Conservation (phyloP, 176 grass and related monocot species). For the Lolium perenne region DNA sequence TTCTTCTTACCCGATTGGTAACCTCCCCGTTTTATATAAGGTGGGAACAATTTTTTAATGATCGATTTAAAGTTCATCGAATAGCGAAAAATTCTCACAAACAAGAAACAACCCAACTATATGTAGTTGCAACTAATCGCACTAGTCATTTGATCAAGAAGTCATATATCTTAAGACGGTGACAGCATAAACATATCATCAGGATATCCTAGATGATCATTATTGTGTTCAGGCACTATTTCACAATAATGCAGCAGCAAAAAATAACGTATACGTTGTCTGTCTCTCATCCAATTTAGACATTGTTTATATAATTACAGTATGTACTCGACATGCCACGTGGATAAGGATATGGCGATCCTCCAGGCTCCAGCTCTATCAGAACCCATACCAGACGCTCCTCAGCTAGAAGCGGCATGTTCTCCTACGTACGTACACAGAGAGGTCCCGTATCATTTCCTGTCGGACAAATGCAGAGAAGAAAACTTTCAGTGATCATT, state of each 20-base stretch:
- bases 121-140: background rate
- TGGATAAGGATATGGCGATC: background rate
- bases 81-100: background rate
- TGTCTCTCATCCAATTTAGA: background rate
- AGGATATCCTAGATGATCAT: background rate
- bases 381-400: background rate
- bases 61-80: background rate
- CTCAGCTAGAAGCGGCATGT: background rate
- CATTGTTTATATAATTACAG: constrained; percentile 29
- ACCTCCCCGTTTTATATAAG: background rate
- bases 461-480: constrained; percentile 34
- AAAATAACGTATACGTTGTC: background rate
- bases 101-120: background rate
- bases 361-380: constrained; percentile 9
- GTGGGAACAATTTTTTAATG: background rate
- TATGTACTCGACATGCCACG: background rate
- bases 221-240: background rate
- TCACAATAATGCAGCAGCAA: background rate
- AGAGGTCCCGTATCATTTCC: constrained; percentile 49
- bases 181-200: background rate
- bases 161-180: background rate
- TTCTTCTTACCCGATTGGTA: background rate
- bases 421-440: constrained; percentile 35
- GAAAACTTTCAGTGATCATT: constrained; percentile 37
- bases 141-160: background rate